Evolutionary conservation across 169 alveolate genomes (phyloP).

Genomic region (Neospora caninum): DNA sequence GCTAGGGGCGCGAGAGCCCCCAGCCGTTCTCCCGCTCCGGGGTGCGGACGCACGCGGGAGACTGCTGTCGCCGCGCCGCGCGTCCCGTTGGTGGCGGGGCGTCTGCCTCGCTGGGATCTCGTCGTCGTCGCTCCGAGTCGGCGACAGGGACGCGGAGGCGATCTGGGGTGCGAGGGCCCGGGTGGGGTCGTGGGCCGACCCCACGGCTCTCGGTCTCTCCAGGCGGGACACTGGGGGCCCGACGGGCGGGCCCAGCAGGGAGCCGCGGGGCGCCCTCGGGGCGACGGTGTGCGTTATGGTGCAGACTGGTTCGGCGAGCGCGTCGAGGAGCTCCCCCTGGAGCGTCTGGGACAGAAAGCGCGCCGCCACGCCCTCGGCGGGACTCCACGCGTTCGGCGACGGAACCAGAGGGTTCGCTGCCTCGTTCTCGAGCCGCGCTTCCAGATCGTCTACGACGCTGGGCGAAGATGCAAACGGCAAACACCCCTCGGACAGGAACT

Average conservation of each 20-base stretch:
- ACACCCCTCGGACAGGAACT: background rate
- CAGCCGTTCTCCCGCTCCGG: background rate
- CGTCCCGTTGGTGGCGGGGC: no score
- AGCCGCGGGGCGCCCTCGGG: background rate
- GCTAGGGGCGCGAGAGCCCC: background rate
- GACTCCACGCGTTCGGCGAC: background rate
- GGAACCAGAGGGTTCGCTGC: background rate
- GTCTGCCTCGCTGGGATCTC: no score
- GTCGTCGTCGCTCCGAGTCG: no score
- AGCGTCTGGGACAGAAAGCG: background rate
- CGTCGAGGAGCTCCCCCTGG: background rate
- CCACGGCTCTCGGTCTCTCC: background rate
- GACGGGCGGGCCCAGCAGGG: background rate
- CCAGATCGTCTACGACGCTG: background rate
- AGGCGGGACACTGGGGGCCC: background rate
- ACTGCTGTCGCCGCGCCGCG: no score
- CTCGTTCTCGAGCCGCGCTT: background rate
- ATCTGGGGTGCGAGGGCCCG: no score
- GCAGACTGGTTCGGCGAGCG: background rate
- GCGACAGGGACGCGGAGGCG: no score
- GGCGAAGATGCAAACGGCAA: background rate
- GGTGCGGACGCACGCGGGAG: no score
- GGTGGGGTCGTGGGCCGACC: no score
- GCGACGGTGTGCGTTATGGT: background rate
- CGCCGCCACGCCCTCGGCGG: background rate